A percentile compares a stretch with the other conserved stretches of the same genome.
phyloP scores from a whole-genome alignment of 371 early-diverging fungal species.

The Mucor plumbeus region DNA sequence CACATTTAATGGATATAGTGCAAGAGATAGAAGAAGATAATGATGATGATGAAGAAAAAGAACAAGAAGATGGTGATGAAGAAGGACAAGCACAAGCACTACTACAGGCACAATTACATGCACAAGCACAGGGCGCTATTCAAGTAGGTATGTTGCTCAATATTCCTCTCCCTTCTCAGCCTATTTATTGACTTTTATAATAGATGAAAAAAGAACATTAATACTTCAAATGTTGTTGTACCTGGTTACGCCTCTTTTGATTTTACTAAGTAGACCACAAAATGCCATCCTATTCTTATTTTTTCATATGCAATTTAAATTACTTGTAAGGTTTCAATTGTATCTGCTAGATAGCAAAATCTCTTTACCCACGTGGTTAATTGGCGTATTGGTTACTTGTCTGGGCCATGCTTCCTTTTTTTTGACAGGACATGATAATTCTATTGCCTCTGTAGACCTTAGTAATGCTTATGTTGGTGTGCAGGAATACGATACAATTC shows the following conservation, averaged over 20 bases:
- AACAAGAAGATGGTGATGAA: neutral
- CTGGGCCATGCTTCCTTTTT: slow-evolving; percentile 68
- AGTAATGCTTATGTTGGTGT: slow-evolving; percentile 82
- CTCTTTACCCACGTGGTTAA: slow-evolving; percentile 32
- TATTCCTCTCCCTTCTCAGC: neutral
- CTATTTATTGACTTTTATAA: neutral
- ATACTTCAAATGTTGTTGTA: slow-evolving; percentile 39
- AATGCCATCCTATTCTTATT: slow-evolving; percentile 64
- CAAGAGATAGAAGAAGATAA: neutral
- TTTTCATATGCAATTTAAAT: slow-evolving; percentile 57
- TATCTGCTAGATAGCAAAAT: neutral
- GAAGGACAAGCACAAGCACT: neutral
- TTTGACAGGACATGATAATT: slow-evolving; percentile 77
- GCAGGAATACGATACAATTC: slow-evolving; percentile 59
- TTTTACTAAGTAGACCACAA: slow-evolving; percentile 66
- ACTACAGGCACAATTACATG: neutral
- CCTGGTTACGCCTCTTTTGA: slow-evolving; percentile 51
- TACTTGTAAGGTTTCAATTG: slow-evolving; percentile 45
- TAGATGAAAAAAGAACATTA: slow-evolving; percentile 20
- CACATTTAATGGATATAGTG: slow-evolving; percentile 23
- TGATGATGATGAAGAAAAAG: neutral
- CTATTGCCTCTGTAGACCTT: slow-evolving; percentile 79
- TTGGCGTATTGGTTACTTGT: slow-evolving; percentile 28
- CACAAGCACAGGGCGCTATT: neutral
- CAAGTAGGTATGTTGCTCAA: neutral